Conservation (phyloP, 169 alveolate genomes). For the Plasmodium billcollinsi region DNA sequence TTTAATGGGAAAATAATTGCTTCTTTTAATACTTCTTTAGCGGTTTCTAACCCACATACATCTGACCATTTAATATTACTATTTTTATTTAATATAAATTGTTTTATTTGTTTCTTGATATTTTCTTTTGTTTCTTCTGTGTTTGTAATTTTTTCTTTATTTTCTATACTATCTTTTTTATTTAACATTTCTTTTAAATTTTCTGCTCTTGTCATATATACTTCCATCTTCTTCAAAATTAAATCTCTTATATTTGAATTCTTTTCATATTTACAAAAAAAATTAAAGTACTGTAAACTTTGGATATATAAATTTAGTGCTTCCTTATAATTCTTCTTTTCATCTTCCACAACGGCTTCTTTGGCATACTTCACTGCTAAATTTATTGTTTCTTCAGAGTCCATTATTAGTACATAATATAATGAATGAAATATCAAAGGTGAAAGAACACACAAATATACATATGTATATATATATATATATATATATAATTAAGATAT, state of each 20-base stretch:
- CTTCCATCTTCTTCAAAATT: slow-evolving; percentile 82
- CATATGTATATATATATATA: too few relatives aligned
- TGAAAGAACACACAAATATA: too few relatives aligned
- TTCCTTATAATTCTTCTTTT: slow-evolving; percentile 72
- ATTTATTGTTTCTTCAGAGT: slow-evolving; percentile 74
- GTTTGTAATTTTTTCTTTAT: slow-evolving; percentile 57
- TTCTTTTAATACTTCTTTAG: slow-evolving; percentile 94
- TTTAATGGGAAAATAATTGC: slow-evolving; percentile 96
- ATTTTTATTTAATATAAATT: slow-evolving; percentile 64
- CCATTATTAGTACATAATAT: slow-evolving; percentile 16
- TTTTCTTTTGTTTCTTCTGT: slow-evolving; percentile 63
- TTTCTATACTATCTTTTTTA: slow-evolving; percentile 60
- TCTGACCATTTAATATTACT: slow-evolving; percentile 96
- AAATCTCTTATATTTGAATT: slow-evolving; percentile 81
- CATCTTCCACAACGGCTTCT: slow-evolving; percentile 76
- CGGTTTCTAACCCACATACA: slow-evolving; percentile 96
- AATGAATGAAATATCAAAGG: too few relatives aligned
- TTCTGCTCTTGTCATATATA: slow-evolving; percentile 85
- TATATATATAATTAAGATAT: too few relatives aligned
- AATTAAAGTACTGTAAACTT: slow-evolving; percentile 75
- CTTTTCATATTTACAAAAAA: slow-evolving; percentile 78
- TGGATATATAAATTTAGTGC: slow-evolving; percentile 77
- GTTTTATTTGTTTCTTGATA: slow-evolving; percentile 73
- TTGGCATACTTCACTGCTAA: slow-evolving; percentile 75
- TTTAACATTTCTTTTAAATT: slow-evolving; percentile 77